phyloP scores from a whole-genome alignment of 345 rosid species.

The Mangifera indica region DNA sequence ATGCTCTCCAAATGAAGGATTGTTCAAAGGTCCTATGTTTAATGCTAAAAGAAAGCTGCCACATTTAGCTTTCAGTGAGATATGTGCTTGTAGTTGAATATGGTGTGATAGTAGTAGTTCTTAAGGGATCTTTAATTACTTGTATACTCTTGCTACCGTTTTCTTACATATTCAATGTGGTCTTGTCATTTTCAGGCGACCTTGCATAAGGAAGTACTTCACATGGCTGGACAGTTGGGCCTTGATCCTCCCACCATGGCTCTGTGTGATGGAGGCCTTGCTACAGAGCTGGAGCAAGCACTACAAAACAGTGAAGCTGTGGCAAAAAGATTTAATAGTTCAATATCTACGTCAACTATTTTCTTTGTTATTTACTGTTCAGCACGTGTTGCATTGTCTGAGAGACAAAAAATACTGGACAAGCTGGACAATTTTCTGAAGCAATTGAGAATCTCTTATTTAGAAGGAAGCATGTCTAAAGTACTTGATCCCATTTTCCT shows the following conservation, averaged over 20 bases:
- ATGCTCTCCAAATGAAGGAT: background rate
- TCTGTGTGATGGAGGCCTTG: slow-evolving; percentile 55
- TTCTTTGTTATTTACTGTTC: slow-evolving; percentile 75
- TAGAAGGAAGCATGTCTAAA: slow-evolving; percentile 26
- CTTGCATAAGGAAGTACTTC: slow-evolving; percentile 71
- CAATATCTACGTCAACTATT: slow-evolving; percentile 67
- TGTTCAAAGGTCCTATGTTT: background rate
- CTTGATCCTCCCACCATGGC: slow-evolving; percentile 89
- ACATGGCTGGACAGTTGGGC: slow-evolving; percentile 98
- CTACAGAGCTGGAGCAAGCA: slow-evolving; percentile 77
- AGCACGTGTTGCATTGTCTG: slow-evolving; percentile 43
- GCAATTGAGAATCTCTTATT: slow-evolving; percentile 40
- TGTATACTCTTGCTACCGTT: background rate
- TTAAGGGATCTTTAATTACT: background rate
- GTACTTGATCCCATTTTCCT: slow-evolving; percentile 57
- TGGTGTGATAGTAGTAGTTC: background rate
- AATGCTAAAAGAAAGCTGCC: background rate
- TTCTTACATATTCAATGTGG: background rate
- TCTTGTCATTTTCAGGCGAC: slow-evolving; percentile 56
- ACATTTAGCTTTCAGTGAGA: background rate
- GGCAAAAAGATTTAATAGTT: slow-evolving; percentile 69
- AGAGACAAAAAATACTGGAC: slow-evolving; percentile 58
- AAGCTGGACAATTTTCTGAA: slow-evolving; percentile 51
- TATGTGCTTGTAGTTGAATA: background rate
- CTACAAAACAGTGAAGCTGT: slow-evolving; percentile 88